phyloP scores from a whole-genome alignment of 164 flowering plant species.

The Hamamelis virginiana region DNA sequence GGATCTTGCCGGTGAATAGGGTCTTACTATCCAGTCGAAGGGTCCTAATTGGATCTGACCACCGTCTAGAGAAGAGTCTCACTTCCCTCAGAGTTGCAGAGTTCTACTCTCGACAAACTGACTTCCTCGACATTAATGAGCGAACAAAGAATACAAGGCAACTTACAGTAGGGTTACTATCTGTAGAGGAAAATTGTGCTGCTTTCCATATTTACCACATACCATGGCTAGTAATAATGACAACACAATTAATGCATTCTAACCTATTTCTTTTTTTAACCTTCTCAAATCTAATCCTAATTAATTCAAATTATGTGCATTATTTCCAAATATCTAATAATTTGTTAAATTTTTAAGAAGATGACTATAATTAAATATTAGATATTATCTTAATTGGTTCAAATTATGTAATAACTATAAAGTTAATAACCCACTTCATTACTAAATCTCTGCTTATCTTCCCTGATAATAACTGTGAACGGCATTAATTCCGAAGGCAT shows the following conservation, averaged over 20 bases:
- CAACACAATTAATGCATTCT: conserved; percentile 3
- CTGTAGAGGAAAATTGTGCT: neutral
- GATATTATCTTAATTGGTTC: neutral
- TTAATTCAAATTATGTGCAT: conserved; percentile 1
- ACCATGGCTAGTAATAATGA: neutral
- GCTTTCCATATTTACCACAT: conserved; percentile 7
- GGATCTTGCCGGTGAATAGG: neutral
- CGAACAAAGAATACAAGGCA: neutral
- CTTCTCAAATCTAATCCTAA: neutral
- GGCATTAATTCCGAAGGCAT: conserved; percentile 5
- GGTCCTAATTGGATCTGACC: neutral
- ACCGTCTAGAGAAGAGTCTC: neutral
- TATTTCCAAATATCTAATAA: too few species aligned
- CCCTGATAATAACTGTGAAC: neutral
- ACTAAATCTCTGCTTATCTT: conserved; percentile 3
- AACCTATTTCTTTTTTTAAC: conserved; percentile 5
- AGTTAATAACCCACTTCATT: conserved; percentile 2
- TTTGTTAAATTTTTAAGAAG: too few species aligned
- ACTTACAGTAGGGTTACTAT: neutral
- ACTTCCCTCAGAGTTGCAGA: neutral
- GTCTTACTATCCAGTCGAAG: neutral
- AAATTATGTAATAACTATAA: neutral
- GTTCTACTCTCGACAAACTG: neutral
- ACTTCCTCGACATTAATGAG: conserved; percentile 8
- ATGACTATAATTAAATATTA: too few species aligned